Evolutionary conservation across 2,329 filamentous ascomycete species (phyloP).

Genomic region (Myriosclerotinia curreyana): DNA sequence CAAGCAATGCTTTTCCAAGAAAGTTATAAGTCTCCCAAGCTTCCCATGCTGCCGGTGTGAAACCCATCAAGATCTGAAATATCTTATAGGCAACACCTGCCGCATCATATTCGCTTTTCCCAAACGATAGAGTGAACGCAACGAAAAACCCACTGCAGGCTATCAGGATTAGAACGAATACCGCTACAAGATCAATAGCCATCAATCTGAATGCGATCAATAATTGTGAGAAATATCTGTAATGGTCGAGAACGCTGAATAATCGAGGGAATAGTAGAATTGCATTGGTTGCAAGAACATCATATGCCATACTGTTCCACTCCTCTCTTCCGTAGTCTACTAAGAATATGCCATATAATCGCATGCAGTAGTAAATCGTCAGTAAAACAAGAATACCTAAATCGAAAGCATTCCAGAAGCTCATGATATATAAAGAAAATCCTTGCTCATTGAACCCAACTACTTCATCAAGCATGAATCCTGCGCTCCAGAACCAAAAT

Average conservation of each 20-base stretch:
- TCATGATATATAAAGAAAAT: conserved; percentile 94
- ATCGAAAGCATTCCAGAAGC: conserved; percentile 96
- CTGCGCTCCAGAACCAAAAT: conserved; percentile 98
- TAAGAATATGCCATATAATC: conserved; percentile 82
- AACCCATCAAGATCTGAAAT: conserved; percentile 94
- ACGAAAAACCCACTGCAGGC: conserved; percentile 94
- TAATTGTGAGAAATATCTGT: conserved; percentile 92
- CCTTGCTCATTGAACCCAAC: conserved; percentile 96
- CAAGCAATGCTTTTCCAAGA: conserved; percentile 72
- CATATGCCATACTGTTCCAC: conserved; percentile 83
- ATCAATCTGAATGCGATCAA: conserved; percentile 93
- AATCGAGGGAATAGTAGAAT: conserved; percentile 86
- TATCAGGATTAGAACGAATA: conserved; percentile 80
- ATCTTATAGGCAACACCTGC: conserved; percentile 80
- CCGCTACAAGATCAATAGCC: conserved; percentile 82
- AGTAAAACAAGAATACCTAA: conserved; percentile 83
- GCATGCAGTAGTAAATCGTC: conserved; percentile 84
- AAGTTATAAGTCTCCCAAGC: conserved; percentile 73
- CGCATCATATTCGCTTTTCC: conserved; percentile 65
- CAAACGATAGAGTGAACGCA: conserved; percentile 82
- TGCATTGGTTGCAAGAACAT: conserved; percentile 88
- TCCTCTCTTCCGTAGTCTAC: conserved; percentile 65
- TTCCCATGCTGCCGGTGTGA: conserved; percentile 92
- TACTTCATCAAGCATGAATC: conserved; percentile 94
- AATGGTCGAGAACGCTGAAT: conserved; percentile 91